Evolutionary conservation across 345 rosid genomes (phyloP).

Genomic region (Raphanus sativus): DNA sequence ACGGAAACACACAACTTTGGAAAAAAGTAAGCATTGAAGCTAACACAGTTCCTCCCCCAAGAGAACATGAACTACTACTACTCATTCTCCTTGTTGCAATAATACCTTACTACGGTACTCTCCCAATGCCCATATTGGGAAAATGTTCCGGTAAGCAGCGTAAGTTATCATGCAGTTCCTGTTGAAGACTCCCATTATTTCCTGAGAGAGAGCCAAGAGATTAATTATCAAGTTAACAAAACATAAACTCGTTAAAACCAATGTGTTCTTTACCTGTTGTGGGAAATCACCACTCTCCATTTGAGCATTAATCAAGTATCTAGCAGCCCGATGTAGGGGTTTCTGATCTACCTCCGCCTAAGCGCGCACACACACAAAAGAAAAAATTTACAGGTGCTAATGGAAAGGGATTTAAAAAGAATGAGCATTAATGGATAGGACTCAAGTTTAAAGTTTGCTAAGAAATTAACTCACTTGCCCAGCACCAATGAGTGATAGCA

Average conservation of each 20-base stretch:
- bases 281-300: constrained; percentile 77
- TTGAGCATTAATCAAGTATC: constrained; percentile 57
- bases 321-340: constrained; percentile 63
- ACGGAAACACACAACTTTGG: not conserved
- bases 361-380: not conserved
- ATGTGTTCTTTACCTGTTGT: constrained; percentile 49
- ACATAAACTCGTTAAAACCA: not conserved
- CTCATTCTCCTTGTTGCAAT: constrained; percentile 35
- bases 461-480: constrained; percentile 53
- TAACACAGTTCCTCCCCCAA: not conserved
- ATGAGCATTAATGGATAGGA: not conserved
- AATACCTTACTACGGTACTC: constrained; percentile 55
- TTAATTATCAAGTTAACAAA: not conserved
- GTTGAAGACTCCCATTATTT: constrained; percentile 78
- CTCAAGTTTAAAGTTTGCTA: not conserved
- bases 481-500: constrained; percentile 59
- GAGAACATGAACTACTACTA: not conserved
- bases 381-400: not conserved
- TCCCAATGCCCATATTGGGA: constrained; percentile 73
- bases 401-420: not conserved
- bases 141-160: constrained; percentile 58
- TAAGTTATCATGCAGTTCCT: constrained; percentile 72
- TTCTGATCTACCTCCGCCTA: constrained; percentile 63
- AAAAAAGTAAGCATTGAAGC: not conserved
- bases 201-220: constrained; percentile 40